Base-by-base conservation (phyloP, 2,329 filamentous ascomycete species). In the Colletotrichum sp. region DNA sequence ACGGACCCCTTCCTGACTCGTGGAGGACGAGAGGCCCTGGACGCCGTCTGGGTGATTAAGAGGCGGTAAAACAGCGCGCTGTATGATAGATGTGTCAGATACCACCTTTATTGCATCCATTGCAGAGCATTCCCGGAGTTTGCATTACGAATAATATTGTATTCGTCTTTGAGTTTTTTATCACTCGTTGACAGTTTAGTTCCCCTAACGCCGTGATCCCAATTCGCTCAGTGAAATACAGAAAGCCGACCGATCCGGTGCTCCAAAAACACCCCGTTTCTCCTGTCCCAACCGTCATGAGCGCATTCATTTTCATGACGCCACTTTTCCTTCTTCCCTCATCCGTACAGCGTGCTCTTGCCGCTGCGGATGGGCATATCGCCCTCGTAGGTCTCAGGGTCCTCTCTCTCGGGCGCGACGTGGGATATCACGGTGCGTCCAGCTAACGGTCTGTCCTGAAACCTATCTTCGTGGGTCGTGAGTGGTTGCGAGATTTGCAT, bases 1-100 rank as follows among this genome's bases (percentile, higher is more conserved):
- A 84, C 28, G 89, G 90, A 0, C 89, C 91, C 12, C 82, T 93
- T 24, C 91, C 92, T 1, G 90, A 93, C 74, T 89, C 92, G 3
- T 95, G 93, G 93, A 89, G 88, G 73, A 90, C 88, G 32, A 88
- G 92, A 78, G 93, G 93, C 2, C 83, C 88, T 8, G 93, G 93
- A 1, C 89, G 91, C 52, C 89, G 93, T 66, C 85, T 95, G 13
- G 93, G 93, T 44, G n/a, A 65, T 16, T 74, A 21, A 74, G 32
- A 39, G 13, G 24, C 10, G 28, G 30, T 6, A 36, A 6, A 6
- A 16, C 34, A 49, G 24, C 7, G 28, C 57, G 16, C 24, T 32
- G 39, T 62, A 65, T 30, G 32, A 62, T 60, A 44, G 32, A 52
- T 52, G 32, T 68, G 28, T 30, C 32, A 30, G 30, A 52, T 63